Evolutionary conservation across 192 early-diverging fungal species (phyloP), one percentile per base, ranked within the genome.

Genomic region (Chytriomyces sp.): DNA sequence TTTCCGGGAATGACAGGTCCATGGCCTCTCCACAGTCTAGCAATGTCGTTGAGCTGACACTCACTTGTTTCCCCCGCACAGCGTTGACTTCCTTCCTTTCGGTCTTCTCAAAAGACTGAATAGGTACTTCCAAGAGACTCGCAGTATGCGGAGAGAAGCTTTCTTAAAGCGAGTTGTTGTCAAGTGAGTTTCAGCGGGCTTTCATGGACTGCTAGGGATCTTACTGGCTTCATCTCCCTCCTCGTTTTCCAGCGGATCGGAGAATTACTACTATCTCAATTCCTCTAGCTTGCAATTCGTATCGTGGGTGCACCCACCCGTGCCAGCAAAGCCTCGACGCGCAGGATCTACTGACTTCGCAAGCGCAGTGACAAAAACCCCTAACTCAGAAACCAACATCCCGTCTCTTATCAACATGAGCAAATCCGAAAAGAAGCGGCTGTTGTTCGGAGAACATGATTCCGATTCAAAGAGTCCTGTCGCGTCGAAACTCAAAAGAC

Each of bases 181-280:
- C 65, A 68, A 68, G 65, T 68, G 3, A 52, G 62, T 41, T 64
- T 19, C 7, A 44, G 7, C 41, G 17, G 22, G 41, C n/a, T 49
- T 49, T 10, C 44, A n/a, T 65, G 17, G 0, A 3, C 25, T 12
- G 14, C 59, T 31, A 44, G 25, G 7, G 7, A 12, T 7, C 41
- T 17, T 8, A 40, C 63, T 12, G 32, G 17, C 7, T 19, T 17
- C 22, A 44, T 17, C 36, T 34, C 6, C 6, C 36, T 17, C 10
- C 22, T 10, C 39, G 5, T 14, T 32, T 7, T 14, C 19, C 39
- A 64, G 65, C 65, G 55, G 55, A 53, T 30, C 52, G 25, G 7
- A 22, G 12, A 68, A 53, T 28, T 53, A 68, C 44, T 68, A 68
- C 52, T 68, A 68, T 36, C 41, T 68, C 54, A 68, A 68, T 33